Evolutionary conservation across 2,329 filamentous ascomycete species (phyloP), one percentile per base, ranked within the genome.

Genomic region (Trichophaea hybrida): DNA sequence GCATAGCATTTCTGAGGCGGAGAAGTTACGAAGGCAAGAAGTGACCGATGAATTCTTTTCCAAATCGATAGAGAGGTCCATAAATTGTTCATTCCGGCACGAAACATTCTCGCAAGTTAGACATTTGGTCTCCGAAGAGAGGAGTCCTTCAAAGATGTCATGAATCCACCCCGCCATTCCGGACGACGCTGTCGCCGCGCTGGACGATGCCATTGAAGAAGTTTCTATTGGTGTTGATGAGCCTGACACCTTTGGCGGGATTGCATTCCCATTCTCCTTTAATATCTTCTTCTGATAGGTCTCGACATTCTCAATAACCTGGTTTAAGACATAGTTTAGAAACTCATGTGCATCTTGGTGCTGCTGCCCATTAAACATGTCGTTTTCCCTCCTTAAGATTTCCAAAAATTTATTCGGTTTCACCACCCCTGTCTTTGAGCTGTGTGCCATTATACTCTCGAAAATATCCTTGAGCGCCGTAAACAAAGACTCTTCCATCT

Each of bases 261-360:
- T 72, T 5, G 52, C 44, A 32, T 80, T 76, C 3, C 80, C 78
- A 60, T 79, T 74, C 52, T 78, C 76, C 53, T 78, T 77, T 55
- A 83, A 74, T 24, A 49, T 50, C 59, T 81, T 78, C 68, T 81
- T 84, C 32, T 89, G 85, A 68, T 90, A 88, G n/a, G 82, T 79
- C 73, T 98, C 93, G 32, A 98, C 89, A 69, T 91, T 94, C 52
- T 89, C 81, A 56, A 98, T 91, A 37, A 98, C 87, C 70, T 95
- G 86, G 72, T 98, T 98, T n/a, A 98, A 77, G 1, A 98, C 78
- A 35, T 97, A 76, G 61, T 94, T 94, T 68, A 97, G 81, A 67
- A 98, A 98, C 70, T 98, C 93, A 72, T 98, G 93, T 1, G 93
- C 93, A 71, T 98, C 93, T 71, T 98, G 93, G 72, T 98, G 93